Percentiles rank a stretch among this genome's conserved stretches.
These are phyloP conservation scores for Fusarium buharicum DNA, from an alignment of 2,329 filamentous ascomycete genomes.

Conservation along the genomic window DNA sequence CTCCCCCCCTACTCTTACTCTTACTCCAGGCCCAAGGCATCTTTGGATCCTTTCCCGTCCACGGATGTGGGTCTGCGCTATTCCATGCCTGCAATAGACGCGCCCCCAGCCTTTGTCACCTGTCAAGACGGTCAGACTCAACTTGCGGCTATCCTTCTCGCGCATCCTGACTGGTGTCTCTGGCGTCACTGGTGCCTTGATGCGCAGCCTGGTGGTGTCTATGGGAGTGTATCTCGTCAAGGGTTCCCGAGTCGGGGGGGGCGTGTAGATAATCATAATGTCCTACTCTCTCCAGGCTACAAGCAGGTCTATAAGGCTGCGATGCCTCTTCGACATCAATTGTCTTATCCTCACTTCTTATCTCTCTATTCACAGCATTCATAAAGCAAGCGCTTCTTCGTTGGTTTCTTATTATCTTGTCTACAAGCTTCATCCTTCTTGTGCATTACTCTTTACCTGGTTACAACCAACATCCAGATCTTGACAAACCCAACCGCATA, in stretches of 20 bases:
- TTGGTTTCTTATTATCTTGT: conserved; percentile 13
- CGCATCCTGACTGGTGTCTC: conserved; percentile 44
- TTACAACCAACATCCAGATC: conserved; percentile 5
- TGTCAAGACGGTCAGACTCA: conserved; percentile 48
- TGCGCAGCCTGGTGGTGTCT: conserved; percentile 33
- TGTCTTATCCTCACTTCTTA: conserved; percentile 43
- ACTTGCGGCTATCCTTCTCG: conserved; percentile 45
- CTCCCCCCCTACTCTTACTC: too few relatives aligned
- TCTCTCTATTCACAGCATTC: conserved; percentile 34
- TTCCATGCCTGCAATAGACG: conserved; percentile 47
- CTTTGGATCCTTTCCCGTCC: conserved; percentile 33
- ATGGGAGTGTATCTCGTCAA: conserved; percentile 26
- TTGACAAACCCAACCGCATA: conserved; percentile 13
- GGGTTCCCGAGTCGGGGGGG: conserved; percentile 19
- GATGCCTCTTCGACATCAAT: conserved; percentile 56
- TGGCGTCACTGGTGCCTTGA: conserved; percentile 48
- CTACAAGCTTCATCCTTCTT: conserved; percentile 19
- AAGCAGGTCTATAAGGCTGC: conserved; percentile 63
- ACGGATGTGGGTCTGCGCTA: conserved; percentile 39
- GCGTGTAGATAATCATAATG: conserved; percentile 38
- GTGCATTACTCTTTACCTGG: conserved; percentile 7
- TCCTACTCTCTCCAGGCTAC: conserved; percentile 46
- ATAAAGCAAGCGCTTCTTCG: conserved; percentile 26
- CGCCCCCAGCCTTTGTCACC: conserved; percentile 46
- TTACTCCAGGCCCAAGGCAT: conserved; percentile 40